Conservation (phyloP, 768 basidiomycete species). For the Suillus subalutaceus region DNA sequence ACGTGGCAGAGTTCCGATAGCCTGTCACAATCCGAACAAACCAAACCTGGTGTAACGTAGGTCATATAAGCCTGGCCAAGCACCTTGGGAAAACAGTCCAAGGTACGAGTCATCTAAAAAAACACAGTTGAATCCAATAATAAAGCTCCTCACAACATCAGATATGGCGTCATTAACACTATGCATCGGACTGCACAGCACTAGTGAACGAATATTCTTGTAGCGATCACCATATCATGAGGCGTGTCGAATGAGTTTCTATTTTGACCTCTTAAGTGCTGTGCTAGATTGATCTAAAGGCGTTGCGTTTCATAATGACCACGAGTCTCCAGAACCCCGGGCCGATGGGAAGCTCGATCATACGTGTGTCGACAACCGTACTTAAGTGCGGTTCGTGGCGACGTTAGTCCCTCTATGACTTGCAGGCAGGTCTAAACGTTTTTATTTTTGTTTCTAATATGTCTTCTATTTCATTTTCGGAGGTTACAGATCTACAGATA, state of each 20-base stretch:
- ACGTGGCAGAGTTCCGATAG: background rate
- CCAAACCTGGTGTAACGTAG: background rate
- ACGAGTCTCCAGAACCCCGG: background rate
- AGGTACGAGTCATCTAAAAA: background rate
- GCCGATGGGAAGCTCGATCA: background rate
- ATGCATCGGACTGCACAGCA: background rate
- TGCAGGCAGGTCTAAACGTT: background rate
- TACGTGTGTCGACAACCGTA: background rate
- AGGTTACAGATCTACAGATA: conserved; percentile 18
- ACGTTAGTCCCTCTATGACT: background rate
- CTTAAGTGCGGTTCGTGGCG: background rate
- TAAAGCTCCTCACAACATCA: background rate
- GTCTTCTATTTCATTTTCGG: conserved; percentile 7
- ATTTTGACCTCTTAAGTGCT: background rate
- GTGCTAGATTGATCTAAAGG: background rate
- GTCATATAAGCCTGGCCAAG: background rate
- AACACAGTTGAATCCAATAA: background rate
- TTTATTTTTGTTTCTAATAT: background rate
- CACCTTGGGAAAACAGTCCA: background rate
- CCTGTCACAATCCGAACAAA: background rate
- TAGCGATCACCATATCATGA: background rate
- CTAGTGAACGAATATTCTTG: background rate
- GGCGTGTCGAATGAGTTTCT: background rate
- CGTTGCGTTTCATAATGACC: background rate
- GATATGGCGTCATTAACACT: background rate